Percentiles rank a stretch among this genome's conserved stretches.
These are phyloP conservation scores for Mortierella sp. DNA, from an alignment of 371 early-diverging fungal species.

Conservation along the genomic window DNA sequence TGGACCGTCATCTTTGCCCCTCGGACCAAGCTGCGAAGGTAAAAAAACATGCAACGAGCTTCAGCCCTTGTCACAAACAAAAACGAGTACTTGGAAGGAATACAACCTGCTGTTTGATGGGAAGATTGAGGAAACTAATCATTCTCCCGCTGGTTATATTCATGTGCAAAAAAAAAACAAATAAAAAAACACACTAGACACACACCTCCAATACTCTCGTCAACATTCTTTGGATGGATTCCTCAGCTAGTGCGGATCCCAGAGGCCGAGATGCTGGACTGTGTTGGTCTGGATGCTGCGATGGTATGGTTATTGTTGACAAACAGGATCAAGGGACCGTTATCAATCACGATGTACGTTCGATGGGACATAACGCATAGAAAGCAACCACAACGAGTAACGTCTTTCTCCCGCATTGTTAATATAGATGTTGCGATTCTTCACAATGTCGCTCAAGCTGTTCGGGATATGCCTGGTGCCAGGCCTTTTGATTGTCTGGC, in stretches of 20 bases:
- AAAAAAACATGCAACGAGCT: constrained; percentile 14
- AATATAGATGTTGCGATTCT: constrained; percentile 63
- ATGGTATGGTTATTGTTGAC: constrained; percentile 57
- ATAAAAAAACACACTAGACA: constrained; percentile 55
- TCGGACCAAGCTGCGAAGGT: constrained; percentile 71
- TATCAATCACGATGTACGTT: neutral
- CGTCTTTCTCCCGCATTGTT: neutral
- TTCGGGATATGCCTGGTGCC: constrained; percentile 57
- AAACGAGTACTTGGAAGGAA: neutral
- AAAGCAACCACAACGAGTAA: neutral
- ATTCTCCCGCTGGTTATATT: neutral
- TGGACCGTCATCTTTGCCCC: constrained; percentile 74
- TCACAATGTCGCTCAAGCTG: constrained; percentile 66
- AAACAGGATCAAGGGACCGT: neutral
- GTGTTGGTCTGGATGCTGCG: constrained; percentile 73
- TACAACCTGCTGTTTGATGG: neutral
- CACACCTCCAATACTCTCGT: constrained; percentile 66
- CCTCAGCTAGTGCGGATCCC: constrained; percentile 61
- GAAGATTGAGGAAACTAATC: neutral
- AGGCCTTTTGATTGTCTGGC: constrained; percentile 61
- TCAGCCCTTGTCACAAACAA: too few species aligned
- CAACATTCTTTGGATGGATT: constrained; percentile 74
- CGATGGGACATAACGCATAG: neutral
- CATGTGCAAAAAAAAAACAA: neutral
- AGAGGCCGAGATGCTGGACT: constrained; percentile 61